These are phyloP conservation scores for Aspergillus fumigatus DNA, from an alignment of 2,329 filamentous ascomycete species.

Conservation along the genomic window DNA sequence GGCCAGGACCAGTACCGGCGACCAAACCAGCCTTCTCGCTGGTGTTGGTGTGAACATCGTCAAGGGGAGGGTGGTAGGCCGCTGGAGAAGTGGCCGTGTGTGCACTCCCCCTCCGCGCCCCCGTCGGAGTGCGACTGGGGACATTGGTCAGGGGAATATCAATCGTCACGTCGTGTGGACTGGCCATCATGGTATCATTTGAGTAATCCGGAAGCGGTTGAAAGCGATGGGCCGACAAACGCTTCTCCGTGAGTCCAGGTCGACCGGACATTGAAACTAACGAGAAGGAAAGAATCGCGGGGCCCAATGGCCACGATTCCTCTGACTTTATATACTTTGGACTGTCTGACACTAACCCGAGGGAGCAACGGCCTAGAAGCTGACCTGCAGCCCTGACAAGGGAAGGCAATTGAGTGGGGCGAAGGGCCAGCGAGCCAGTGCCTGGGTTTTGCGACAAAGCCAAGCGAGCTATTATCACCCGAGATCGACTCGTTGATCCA, in stretches of 20 bases:
- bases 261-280: constrained; percentile 28
- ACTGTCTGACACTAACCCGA: background rate
- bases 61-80: constrained; percentile 21
- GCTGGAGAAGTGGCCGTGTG: constrained; percentile 32
- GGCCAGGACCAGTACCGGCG: constrained; percentile 23
- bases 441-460: background rate
- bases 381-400: background rate
- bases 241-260: constrained; percentile 35
- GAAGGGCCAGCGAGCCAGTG: background rate
- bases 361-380: background rate
- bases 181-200: constrained; percentile 43
- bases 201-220: constrained; percentile 35
- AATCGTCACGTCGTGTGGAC: constrained; percentile 52
- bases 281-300: background rate
- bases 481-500: background rate
- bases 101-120: constrained; percentile 37
- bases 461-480: background rate
- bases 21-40: constrained; percentile 30
- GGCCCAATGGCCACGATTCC: background rate
- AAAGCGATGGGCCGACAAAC: constrained; percentile 44
- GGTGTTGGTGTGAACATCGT: constrained; percentile 20
- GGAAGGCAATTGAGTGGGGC: background rate
- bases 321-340: background rate
- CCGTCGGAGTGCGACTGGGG: constrained; percentile 45
- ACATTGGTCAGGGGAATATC: constrained; percentile 60